These are phyloP conservation scores for Geotrichum cucujoidarum DNA, from an alignment of 1,139 yeast species.

Conservation along the genomic window DNA sequence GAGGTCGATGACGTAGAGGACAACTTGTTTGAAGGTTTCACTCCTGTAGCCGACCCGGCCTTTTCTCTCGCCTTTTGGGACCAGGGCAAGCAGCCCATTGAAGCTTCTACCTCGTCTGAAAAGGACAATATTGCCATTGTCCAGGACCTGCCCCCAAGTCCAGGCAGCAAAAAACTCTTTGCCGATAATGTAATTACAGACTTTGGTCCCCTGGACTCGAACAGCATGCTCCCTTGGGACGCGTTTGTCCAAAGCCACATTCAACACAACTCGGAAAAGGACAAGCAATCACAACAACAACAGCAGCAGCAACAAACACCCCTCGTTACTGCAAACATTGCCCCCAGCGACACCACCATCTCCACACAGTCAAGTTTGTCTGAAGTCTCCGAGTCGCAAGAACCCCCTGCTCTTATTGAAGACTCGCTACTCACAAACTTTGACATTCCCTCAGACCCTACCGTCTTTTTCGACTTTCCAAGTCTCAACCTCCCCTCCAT, in stretches of 20 bases:
- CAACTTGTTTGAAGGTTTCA: not conserved
- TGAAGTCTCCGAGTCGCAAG: not conserved
- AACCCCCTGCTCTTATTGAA: not conserved
- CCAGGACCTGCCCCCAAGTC: slow-evolving; percentile 5
- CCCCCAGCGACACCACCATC: not conserved
- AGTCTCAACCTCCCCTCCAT: not conserved
- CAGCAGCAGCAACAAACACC: not conserved
- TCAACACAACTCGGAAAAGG: slow-evolving; percentile 2
- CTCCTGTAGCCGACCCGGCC: not conserved
- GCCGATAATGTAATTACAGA: not conserved
- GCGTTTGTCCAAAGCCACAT: slow-evolving; percentile 7
- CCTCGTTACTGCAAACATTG: too few species aligned
- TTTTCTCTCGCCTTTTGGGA: slow-evolving; percentile 1
- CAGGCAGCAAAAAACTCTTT: not conserved
- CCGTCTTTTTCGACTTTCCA: not conserved
- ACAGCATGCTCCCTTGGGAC: slow-evolving; percentile 6
- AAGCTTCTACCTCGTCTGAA: not conserved
- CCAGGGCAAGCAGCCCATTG: not conserved
- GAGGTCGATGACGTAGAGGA: slow-evolving; percentile 13
- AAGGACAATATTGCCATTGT: slow-evolving; percentile 15
- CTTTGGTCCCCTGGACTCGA: not conserved
- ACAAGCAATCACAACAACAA: not conserved
- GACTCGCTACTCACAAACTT: not conserved
- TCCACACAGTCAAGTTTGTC: not conserved
- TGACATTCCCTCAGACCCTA: not conserved